phyloP scores from a whole-genome alignment of 257 asterid genomes.

The Solanum infundibuliforme region DNA sequence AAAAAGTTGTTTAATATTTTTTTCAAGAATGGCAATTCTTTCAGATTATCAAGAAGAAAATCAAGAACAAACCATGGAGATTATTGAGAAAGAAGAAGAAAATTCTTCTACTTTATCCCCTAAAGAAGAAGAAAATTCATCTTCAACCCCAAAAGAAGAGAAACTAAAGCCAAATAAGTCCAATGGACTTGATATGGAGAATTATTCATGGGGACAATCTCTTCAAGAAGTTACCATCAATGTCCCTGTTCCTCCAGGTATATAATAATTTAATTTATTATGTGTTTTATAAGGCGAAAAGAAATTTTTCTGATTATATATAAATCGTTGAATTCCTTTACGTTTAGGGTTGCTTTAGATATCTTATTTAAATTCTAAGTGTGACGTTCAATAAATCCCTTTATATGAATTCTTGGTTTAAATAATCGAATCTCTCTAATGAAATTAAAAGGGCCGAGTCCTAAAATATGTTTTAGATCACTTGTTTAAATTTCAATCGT shows the following conservation, averaged over 20 bases:
- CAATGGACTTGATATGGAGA: conserved; percentile 76
- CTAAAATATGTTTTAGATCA: neutral
- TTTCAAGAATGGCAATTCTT: neutral
- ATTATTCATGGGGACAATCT: conserved; percentile 66
- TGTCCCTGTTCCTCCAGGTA: conserved; percentile 50
- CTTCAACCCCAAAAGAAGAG: neutral
- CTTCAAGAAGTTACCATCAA: conserved; percentile 61
- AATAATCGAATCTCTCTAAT: no score
- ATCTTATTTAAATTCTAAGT: neutral
- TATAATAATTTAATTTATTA: neutral
- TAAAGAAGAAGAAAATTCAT: neutral
- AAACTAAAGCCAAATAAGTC: conserved; percentile 32
- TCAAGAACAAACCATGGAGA: neutral
- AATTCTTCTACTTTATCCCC: neutral
- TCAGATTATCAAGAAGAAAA: neutral
- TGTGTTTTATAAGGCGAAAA: neutral
- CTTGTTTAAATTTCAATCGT: neutral
- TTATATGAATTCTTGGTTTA: neutral
- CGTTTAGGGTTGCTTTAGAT: neutral
- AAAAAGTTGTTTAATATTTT: neutral
- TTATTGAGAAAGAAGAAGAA: neutral
- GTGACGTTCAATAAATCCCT: no score
- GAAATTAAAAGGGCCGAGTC: no score
- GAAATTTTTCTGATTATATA: neutral
- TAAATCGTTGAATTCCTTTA: neutral